phyloP scores from a whole-genome alignment of 1,284 basidiomycete genomes.

The Sporisorium sorghi region DNA sequence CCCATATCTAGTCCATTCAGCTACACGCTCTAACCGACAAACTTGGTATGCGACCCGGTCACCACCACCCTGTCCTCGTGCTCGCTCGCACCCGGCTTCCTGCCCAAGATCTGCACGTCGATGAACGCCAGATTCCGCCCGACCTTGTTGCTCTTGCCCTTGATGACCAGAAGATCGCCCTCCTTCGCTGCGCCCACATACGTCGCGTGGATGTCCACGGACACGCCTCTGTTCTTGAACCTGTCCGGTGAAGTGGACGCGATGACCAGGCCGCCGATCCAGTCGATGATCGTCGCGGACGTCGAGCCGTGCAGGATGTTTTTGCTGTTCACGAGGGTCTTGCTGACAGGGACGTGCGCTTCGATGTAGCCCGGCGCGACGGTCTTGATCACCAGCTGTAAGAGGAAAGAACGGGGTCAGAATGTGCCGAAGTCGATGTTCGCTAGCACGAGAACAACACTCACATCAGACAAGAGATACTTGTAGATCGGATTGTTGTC shows the following conservation, averaged over 20 bases:
- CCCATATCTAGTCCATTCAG: too few species aligned
- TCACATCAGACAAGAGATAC: slow-evolving; percentile 49
- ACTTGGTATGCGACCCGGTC: slow-evolving; percentile 49
- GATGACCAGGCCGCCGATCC: slow-evolving; percentile 56
- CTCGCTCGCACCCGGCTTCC: slow-evolving; percentile 29
- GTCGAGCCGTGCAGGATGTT: slow-evolving; percentile 57
- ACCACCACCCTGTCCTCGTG: slow-evolving; percentile 42
- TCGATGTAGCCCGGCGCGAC: slow-evolving; percentile 34
- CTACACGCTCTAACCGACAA: slow-evolving; percentile 46
- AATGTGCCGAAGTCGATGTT: too few species aligned
- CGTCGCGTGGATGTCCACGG: slow-evolving; percentile 54
- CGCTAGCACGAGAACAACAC: slow-evolving; percentile 10
- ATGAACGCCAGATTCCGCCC: slow-evolving; percentile 55
- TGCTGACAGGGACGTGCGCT: slow-evolving; percentile 43
- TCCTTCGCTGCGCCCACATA: slow-evolving; percentile 51
- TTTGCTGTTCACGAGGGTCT: slow-evolving; percentile 51
- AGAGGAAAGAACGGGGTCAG: not conserved
- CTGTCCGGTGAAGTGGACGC: slow-evolving; percentile 41
- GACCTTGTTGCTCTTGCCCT: slow-evolving; percentile 46
- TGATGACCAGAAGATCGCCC: slow-evolving; percentile 52
- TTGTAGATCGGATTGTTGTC: slow-evolving; percentile 55
- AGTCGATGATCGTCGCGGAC: slow-evolving; percentile 56
- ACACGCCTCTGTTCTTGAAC: slow-evolving; percentile 45
- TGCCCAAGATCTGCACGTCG: slow-evolving; percentile 41
- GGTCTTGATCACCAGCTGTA: slow-evolving; percentile 34